Conservation (phyloP, 495 filamentous ascomycete genomes). For the Endocarpon pusillum region DNA sequence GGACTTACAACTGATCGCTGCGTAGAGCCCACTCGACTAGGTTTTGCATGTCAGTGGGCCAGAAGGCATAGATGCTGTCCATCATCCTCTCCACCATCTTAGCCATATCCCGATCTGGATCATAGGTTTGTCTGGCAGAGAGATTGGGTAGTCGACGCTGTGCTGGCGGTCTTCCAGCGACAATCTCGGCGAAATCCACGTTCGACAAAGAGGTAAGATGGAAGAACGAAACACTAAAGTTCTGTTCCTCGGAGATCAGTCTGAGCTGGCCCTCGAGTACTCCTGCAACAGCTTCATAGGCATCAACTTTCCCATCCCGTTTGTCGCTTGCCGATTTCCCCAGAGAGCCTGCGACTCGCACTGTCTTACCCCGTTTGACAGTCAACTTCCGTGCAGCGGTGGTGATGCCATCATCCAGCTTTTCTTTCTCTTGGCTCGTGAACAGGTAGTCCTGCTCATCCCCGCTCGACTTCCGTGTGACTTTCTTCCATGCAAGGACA, state of each 20-base stretch:
- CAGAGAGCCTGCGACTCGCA: slow-evolving; percentile 51
- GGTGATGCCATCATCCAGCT: slow-evolving; percentile 46
- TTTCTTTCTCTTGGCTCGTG: slow-evolving; percentile 70
- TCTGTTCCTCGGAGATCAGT: slow-evolving; percentile 78
- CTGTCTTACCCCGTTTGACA: slow-evolving; percentile 74
- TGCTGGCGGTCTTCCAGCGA: slow-evolving; percentile 47
- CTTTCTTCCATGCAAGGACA: slow-evolving; percentile 63
- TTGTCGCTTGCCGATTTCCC: slow-evolving; percentile 38
- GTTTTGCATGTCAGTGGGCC: slow-evolving; percentile 60
- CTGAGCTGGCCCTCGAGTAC: slow-evolving; percentile 61
- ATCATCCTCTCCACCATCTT: slow-evolving; percentile 64
- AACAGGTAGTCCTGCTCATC: slow-evolving; percentile 85
- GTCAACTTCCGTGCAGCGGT: slow-evolving; percentile 78
- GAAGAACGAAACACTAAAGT: slow-evolving; percentile 88
- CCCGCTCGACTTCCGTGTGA: slow-evolving; percentile 55
- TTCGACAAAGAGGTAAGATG: slow-evolving; percentile 63
- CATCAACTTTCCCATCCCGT: slow-evolving; percentile 47
- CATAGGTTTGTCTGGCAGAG: slow-evolving; percentile 51
- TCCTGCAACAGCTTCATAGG: slow-evolving; percentile 71
- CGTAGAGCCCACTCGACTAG: slow-evolving; percentile 70
- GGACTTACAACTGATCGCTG: slow-evolving; percentile 63
- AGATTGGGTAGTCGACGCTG: slow-evolving; percentile 51
- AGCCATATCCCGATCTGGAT: slow-evolving; percentile 69
- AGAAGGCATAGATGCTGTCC: slow-evolving; percentile 71
- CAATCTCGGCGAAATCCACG: slow-evolving; percentile 65